These are phyloP conservation scores for Salix purpurea DNA, from an alignment of 345 rosid species.

Conservation along the genomic window DNA sequence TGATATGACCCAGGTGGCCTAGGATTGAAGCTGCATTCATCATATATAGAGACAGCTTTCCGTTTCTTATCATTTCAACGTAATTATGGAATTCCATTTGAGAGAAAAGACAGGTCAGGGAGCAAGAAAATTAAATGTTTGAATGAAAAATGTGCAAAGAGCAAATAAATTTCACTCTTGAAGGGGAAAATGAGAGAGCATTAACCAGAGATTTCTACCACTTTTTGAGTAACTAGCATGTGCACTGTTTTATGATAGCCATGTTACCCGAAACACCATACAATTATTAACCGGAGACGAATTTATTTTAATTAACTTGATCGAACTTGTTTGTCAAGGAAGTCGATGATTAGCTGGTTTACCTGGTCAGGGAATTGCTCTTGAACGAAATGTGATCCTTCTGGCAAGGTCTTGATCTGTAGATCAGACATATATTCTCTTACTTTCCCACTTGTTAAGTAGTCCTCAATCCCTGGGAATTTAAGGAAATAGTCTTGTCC, in stretches of 20 bases:
- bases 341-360: conserved; percentile 13
- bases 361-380: conserved; percentile 26
- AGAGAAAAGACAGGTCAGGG: no score
- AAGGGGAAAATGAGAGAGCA: not conserved
- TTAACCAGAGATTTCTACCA: no score
- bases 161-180: not conserved
- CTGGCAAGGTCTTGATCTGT: conserved; percentile 12
- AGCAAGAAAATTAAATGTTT: not conserved
- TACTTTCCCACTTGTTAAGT: conserved; percentile 8
- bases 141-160: no score
- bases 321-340: conserved; percentile 12
- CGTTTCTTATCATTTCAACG: no score
- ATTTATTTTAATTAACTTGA: not conserved
- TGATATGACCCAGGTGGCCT: no score
- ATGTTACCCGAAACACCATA: no score
- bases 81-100: no score
- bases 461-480: conserved; percentile 31
- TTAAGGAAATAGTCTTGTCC: conserved; percentile 30
- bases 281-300: not conserved
- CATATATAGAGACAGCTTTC: no score
- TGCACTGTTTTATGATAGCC: no score
- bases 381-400: conserved; percentile 22
- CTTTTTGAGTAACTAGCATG: not conserved
- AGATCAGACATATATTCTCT: conserved; percentile 10
- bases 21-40: no score